phyloP scores from a whole-genome alignment of 225 moss, liverwort and hornwort species.

The Physcomitrium patens region DNA sequence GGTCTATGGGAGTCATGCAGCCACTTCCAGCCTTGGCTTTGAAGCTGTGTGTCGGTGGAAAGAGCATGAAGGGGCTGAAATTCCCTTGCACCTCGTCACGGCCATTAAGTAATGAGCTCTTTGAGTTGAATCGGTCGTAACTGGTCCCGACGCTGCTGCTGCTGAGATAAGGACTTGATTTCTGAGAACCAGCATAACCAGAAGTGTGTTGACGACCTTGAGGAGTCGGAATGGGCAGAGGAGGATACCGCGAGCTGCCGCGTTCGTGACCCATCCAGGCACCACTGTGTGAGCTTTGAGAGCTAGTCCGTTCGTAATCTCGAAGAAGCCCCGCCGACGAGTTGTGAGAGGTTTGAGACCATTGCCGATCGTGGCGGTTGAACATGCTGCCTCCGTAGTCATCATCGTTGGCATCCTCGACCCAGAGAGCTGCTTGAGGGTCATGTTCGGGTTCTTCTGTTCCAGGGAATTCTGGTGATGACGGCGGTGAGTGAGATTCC shows the following conservation, averaged over 20 bases:
- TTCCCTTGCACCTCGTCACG: conserved; percentile 59
- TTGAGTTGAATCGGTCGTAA: conserved; percentile 33
- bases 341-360: conserved; percentile 62
- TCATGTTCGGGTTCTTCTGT: conserved; percentile 75
- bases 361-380: conserved; percentile 55
- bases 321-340: conserved; percentile 54
- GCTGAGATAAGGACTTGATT: conserved; percentile 45
- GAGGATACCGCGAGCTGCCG: conserved; percentile 41
- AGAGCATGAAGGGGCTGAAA: conserved; percentile 80
- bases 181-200: conserved; percentile 45
- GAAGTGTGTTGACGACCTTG: conserved; percentile 48
- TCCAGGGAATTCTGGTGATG: conserved; percentile 79
- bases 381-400: conserved; percentile 33
- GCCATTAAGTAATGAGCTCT: conserved; percentile 63
- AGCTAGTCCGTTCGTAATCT: conserved; percentile 58
- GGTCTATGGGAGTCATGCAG: conserved; percentile 81
- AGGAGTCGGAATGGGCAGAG: conserved; percentile 33
- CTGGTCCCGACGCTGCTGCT: conserved; percentile 30
- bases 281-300: conserved; percentile 62
- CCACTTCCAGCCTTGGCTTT: conserved; percentile 81
- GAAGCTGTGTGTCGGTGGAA: conserved; percentile 74
- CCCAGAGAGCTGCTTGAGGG: conserved; percentile 53
- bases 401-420: conserved; percentile 32
- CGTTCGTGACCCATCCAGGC: conserved; percentile 73
- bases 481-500: conserved; percentile 78